Evolutionary conservation across 495 filamentous ascomycete species (phyloP).

Genomic region (Collariella sp.): DNA sequence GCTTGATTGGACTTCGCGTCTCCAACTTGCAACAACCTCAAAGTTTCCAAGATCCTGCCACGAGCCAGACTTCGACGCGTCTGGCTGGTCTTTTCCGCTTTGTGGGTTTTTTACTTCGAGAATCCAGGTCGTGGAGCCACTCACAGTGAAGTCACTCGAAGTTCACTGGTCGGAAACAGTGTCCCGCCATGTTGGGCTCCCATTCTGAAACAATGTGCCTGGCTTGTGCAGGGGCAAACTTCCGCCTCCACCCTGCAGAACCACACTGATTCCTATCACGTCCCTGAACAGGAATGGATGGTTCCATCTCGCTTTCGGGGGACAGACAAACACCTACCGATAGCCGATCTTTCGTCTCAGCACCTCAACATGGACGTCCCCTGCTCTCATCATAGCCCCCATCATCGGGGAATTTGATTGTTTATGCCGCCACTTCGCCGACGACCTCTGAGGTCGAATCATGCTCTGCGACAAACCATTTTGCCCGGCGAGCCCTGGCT

Average conservation of each 20-base stretch:
- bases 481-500: background rate
- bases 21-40: conserved; percentile 2
- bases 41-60: background rate
- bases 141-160: too few relatives aligned
- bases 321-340: too few relatives aligned
- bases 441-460: background rate
- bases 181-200: too few relatives aligned
- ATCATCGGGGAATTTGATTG: background rate
- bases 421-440: too few relatives aligned
- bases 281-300: too few relatives aligned
- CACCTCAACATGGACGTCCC: background rate
- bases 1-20: conserved; percentile 10
- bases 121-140: background rate
- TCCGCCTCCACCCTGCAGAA: too few relatives aligned
- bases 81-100: background rate
- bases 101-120: background rate
- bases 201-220: too few relatives aligned
- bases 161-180: too few relatives aligned
- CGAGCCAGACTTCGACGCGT: background rate
- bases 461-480: background rate
- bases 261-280: too few relatives aligned
- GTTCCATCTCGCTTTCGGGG: too few relatives aligned
- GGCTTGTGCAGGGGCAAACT: too few relatives aligned
- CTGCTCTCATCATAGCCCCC: background rate
- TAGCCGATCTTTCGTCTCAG: conserved; percentile 8